A percentile compares a stretch with the other conserved stretches of the same genome.
phyloP scores from a whole-genome alignment of 140 eudicot genomes.

The Anethum foeniculum region DNA sequence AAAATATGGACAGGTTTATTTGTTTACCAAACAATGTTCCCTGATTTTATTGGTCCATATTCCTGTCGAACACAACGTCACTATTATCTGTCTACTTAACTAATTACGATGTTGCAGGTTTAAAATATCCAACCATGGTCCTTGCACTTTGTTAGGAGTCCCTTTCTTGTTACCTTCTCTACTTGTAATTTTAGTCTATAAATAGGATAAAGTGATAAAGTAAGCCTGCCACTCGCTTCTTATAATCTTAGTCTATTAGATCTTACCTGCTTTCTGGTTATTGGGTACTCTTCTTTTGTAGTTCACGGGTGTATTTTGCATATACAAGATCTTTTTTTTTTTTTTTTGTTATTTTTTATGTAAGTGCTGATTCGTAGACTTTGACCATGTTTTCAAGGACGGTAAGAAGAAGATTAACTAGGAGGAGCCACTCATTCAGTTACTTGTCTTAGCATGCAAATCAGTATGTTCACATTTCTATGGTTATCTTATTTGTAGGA shows the following conservation, averaged over 20 bases:
- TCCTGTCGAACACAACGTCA: not conserved
- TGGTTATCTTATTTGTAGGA: constrained; percentile 29
- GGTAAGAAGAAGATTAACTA: not conserved
- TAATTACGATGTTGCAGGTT: not conserved
- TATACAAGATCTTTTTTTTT: not conserved
- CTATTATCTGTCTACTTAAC: not conserved
- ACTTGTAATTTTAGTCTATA: not conserved
- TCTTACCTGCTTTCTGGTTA: not conserved
- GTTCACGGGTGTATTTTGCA: not conserved
- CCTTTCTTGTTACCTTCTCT: not conserved
- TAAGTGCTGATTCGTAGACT: not conserved
- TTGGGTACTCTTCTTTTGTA: not conserved
- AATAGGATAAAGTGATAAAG: not conserved
- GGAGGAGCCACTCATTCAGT: not conserved
- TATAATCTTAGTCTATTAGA: not conserved
- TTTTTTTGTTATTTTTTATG: no score
- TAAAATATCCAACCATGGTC: not conserved
- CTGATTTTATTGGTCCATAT: not conserved
- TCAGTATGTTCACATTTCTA: not conserved
- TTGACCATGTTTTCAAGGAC: not conserved
- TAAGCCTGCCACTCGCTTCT: not conserved
- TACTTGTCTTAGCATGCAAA: not conserved
- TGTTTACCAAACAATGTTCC: not conserved
- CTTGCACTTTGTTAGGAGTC: not conserved
- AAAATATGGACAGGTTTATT: not conserved